These are phyloP conservation scores for Suillus hirtellus DNA, from an alignment of 768 basidiomycete species.

Conservation along the genomic window DNA sequence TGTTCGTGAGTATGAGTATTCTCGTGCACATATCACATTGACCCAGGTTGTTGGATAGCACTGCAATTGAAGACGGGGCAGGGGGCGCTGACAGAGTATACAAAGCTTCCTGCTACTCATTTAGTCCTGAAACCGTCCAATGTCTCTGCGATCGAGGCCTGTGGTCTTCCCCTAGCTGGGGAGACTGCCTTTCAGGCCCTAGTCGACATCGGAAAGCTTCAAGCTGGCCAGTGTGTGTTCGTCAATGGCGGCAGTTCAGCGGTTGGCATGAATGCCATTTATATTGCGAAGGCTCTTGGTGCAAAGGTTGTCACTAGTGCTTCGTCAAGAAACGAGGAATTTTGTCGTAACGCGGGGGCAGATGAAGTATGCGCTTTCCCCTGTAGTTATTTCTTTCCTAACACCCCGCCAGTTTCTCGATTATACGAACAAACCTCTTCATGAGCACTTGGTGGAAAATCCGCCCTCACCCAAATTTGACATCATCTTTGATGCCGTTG, in stretches of 20 bases:
- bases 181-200: constrained; percentile 62
- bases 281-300: constrained; percentile 67
- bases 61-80: constrained; percentile 39
- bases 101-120: constrained; percentile 39
- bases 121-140: constrained; percentile 39
- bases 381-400: not conserved
- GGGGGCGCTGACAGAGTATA: constrained; percentile 63
- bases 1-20: constrained; percentile 28
- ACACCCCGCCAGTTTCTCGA: constrained; percentile 50
- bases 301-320: constrained; percentile 59
- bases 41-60: constrained; percentile 18
- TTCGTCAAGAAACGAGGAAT: constrained; percentile 58
- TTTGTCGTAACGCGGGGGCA: constrained; percentile 60
- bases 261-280: constrained; percentile 71
- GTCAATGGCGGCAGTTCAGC: constrained; percentile 71
- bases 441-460: constrained; percentile 43
- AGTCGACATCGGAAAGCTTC: constrained; percentile 46
- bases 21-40: not conserved
- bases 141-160: constrained; percentile 55
- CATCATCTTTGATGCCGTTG: constrained; percentile 61
- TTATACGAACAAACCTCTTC: constrained; percentile 55
- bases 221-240: constrained; percentile 59
- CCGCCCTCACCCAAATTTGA: constrained; percentile 55
- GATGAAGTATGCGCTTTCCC: constrained; percentile 51
- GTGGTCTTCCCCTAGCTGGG: constrained; percentile 59